Conservation (phyloP, 306 rosid genomes). For the Lathyrus oleraceus region DNA sequence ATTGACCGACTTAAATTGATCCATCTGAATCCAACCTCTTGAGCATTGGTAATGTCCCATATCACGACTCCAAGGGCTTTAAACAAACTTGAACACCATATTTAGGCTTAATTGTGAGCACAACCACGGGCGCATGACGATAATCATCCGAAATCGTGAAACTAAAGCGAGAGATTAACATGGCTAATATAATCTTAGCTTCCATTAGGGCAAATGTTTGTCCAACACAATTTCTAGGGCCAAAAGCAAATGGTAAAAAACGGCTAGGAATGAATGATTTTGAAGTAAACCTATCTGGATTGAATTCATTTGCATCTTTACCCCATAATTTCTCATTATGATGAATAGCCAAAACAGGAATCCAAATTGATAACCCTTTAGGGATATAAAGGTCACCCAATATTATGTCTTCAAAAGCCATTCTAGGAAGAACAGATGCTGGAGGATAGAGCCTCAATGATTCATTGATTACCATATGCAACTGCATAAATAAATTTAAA, state of each 20-base stretch:
- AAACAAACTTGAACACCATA: constrained; percentile 88
- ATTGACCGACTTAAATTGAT: background rate
- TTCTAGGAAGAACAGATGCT: constrained; percentile 85
- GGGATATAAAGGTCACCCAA: constrained; percentile 85
- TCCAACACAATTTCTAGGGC: constrained; percentile 90
- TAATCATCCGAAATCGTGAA: constrained; percentile 68
- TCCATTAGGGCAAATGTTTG: constrained; percentile 93
- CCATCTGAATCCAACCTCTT: background rate
- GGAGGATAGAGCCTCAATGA: constrained; percentile 92
- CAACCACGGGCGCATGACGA: constrained; percentile 87
- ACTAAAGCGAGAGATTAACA: constrained; percentile 70
- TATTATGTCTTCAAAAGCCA: constrained; percentile 82
- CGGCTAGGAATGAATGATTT: constrained; percentile 67
- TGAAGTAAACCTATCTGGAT: constrained; percentile 81
- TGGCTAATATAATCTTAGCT: constrained; percentile 84
- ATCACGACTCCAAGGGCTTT: constrained; percentile 55
- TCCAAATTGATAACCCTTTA: constrained; percentile 91
- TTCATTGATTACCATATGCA: constrained; percentile 94
- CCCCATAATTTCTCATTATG: constrained; percentile 91
- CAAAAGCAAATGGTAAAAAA: constrained; percentile 82
- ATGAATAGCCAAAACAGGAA: constrained; percentile 94
- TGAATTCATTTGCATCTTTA: constrained; percentile 85
- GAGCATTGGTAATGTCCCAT: background rate
- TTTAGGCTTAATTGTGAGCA: constrained; percentile 90
- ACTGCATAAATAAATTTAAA: constrained; percentile 43